A percentile compares a stretch with the other conserved stretches of the same genome.
phyloP scores from a whole-genome alignment of 306 rosid genomes.

The Astragalus glycyphyllos region DNA sequence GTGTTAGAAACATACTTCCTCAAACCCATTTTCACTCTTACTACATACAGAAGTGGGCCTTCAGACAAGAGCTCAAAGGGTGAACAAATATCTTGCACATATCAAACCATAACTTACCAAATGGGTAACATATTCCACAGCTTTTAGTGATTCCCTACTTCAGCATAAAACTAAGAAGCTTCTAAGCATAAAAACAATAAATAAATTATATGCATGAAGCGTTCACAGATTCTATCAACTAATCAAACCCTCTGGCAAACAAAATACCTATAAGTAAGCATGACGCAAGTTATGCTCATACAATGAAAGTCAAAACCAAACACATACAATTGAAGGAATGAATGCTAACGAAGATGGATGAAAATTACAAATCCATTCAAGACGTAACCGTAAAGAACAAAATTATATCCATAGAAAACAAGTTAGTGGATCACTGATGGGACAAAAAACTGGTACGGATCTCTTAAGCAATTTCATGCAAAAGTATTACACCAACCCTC shows the following conservation, averaged over 20 bases:
- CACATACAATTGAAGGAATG: slow-evolving; percentile 3
- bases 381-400: slow-evolving; percentile 5
- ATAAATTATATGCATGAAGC: neutral
- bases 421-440: slow-evolving; percentile 2
- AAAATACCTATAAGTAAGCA: slow-evolving; percentile 9
- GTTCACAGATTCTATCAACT: slow-evolving; percentile 15
- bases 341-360: neutral
- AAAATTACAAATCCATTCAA: slow-evolving; percentile 13
- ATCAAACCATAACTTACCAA: slow-evolving; percentile 1
- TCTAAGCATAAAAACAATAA: slow-evolving; percentile 2
- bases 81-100: neutral
- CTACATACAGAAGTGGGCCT: neutral
- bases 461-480: neutral
- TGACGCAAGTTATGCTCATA: neutral
- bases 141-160: slow-evolving; percentile 8
- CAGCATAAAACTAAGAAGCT: neutral
- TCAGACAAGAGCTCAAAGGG: slow-evolving; percentile 5
- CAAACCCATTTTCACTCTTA: slow-evolving; percentile 5
- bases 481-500: slow-evolving; percentile 27
- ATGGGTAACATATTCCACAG: neutral
- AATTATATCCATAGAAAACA: slow-evolving; percentile 24
- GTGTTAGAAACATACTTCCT: neutral
- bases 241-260: slow-evolving; percentile 6
- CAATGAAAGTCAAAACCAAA: slow-evolving; percentile 25
- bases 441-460: slow-evolving; percentile 18